A percentile compares a stretch with the other conserved stretches of the same genome.
Conservation (phyloP, 495 filamentous ascomycete species). For the Neurospora cerealis region DNA sequence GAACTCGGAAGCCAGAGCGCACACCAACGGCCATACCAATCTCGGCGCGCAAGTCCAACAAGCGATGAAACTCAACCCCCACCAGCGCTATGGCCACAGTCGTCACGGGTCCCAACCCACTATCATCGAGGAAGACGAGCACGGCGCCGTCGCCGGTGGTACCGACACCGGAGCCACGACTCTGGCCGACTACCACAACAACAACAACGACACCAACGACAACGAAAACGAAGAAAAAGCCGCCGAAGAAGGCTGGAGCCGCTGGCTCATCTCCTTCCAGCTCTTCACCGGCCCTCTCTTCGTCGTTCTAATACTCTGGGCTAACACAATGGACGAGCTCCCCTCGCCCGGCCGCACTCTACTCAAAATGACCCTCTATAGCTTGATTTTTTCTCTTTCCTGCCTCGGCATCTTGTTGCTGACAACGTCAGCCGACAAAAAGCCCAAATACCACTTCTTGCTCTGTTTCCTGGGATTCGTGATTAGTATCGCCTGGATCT, state of each 20-base stretch:
- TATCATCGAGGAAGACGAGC: background rate
- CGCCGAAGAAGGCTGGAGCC: conserved; percentile 55
- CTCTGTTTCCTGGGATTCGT: conserved; percentile 86
- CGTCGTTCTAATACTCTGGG: conserved; percentile 66
- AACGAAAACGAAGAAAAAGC: background rate
- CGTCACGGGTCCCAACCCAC: background rate
- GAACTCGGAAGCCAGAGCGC: background rate
- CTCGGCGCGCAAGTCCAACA: background rate
- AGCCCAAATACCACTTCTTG: conserved; percentile 57
- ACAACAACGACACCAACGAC: background rate
- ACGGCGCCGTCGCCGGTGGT: too few species aligned
- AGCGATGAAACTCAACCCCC: background rate
- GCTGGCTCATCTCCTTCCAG: conserved; percentile 80
- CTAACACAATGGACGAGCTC: conserved; percentile 47
- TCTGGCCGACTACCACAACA: background rate
- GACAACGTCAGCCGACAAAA: conserved; percentile 47
- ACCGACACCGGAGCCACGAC: background rate
- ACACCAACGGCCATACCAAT: background rate
- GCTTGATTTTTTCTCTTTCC: conserved; percentile 58
- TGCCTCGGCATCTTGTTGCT: conserved; percentile 52
- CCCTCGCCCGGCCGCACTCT: conserved; percentile 31
- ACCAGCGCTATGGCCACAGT: background rate
- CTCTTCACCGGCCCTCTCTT: conserved; percentile 84
- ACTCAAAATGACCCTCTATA: conserved; percentile 53
- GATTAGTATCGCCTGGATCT: conserved; percentile 91